Evolutionary conservation across 768 basidiomycete genomes (phyloP).

Genomic region (Boletus edulis): DNA sequence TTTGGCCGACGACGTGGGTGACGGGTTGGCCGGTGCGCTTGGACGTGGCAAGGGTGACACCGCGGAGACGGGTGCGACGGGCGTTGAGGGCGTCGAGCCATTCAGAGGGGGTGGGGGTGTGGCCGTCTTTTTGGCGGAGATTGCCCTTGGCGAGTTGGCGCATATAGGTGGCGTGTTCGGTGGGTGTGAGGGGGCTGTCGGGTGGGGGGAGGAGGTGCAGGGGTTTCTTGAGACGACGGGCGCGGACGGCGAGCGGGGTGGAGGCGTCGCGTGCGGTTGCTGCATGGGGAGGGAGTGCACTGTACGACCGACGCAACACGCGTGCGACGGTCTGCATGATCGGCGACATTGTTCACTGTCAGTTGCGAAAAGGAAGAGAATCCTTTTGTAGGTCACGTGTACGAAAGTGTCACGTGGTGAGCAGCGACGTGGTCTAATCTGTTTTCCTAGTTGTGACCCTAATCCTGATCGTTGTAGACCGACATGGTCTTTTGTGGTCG

Average conservation of each 20-base stretch:
- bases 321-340: slow-evolving; percentile 30
- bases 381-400: background rate
- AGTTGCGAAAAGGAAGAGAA: background rate
- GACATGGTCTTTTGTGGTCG: slow-evolving; percentile 28
- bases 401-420: background rate
- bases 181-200: slow-evolving; percentile 59
- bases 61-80: slow-evolving; percentile 65
- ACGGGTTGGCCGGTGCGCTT: slow-evolving; percentile 23
- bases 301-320: slow-evolving; percentile 39
- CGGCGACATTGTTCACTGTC: no score
- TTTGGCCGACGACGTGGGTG: slow-evolving; percentile 67
- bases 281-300: slow-evolving; percentile 50
- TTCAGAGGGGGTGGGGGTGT: slow-evolving; percentile 46
- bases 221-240: slow-evolving; percentile 56
- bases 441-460: no score
- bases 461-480: no score
- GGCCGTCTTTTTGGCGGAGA: slow-evolving; percentile 36
- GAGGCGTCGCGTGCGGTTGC: slow-evolving; percentile 61
- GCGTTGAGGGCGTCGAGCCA: slow-evolving; percentile 59
- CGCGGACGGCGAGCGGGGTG: slow-evolving; percentile 69
- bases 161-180: slow-evolving; percentile 59
- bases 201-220: slow-evolving; percentile 35
- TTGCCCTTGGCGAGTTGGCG: slow-evolving; percentile 55
- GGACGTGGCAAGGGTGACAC: slow-evolving; percentile 49
- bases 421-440: no score